phyloP scores from a whole-genome alignment of 768 basidiomycete species.

The Tubosaeta sp. region DNA sequence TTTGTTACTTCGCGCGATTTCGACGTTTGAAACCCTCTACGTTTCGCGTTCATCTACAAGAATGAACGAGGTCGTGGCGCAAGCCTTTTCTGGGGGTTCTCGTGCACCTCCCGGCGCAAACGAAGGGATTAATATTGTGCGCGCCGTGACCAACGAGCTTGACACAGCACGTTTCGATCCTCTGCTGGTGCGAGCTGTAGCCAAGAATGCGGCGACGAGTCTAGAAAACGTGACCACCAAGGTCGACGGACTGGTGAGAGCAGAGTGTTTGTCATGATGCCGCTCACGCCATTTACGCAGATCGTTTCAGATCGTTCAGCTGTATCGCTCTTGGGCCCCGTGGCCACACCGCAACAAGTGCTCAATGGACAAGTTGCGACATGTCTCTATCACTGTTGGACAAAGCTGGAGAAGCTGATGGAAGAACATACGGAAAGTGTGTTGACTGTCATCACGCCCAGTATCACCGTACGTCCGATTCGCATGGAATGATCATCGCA shows the following conservation, averaged over 20 bases:
- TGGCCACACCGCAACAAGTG: slow-evolving; percentile 73
- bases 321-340: slow-evolving; percentile 66
- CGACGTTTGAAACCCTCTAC: slow-evolving; percentile 84
- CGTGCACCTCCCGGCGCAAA: slow-evolving; percentile 66
- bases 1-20: slow-evolving; percentile 77
- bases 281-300: slow-evolving; percentile 34
- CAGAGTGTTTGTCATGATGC: neutral
- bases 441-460: slow-evolving; percentile 48
- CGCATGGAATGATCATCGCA: neutral
- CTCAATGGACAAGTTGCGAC: slow-evolving; percentile 76
- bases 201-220: slow-evolving; percentile 63
- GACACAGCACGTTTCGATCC: slow-evolving; percentile 57
- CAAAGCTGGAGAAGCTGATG: slow-evolving; percentile 20
- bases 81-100: slow-evolving; percentile 69
- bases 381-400: slow-evolving; percentile 43
- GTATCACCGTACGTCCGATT: slow-evolving; percentile 48
- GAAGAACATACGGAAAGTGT: slow-evolving; percentile 37
- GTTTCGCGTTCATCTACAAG: slow-evolving; percentile 78
- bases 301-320: slow-evolving; percentile 69
- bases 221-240: slow-evolving; percentile 66
- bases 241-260: slow-evolving; percentile 64
- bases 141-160: slow-evolving; percentile 83
- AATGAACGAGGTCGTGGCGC: slow-evolving; percentile 75
- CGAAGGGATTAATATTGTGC: slow-evolving; percentile 74
- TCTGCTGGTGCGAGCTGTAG: slow-evolving; percentile 72